Evolutionary conservation across 208 protist genomes (phyloP).

Genomic region (Endotrypanum monterogeii): DNA sequence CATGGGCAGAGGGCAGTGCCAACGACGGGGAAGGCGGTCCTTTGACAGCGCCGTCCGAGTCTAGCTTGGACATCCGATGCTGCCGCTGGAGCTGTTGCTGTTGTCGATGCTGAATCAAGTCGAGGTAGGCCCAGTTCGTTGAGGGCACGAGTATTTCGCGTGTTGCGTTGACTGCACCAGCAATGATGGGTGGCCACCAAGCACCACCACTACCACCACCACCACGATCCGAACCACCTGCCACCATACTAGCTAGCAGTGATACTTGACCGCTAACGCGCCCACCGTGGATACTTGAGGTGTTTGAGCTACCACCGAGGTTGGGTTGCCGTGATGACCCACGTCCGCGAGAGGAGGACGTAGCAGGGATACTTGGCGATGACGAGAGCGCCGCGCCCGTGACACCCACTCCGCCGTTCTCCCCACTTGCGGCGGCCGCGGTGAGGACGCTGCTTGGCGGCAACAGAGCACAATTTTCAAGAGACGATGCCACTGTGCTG

Average conservation of each 20-base stretch:
- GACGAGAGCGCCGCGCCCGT: neutral
- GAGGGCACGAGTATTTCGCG: slow-evolving; percentile 27
- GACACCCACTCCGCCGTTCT: slow-evolving; percentile 1
- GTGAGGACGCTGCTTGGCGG: slow-evolving; percentile 24
- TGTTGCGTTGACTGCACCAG: neutral
- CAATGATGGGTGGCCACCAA: slow-evolving; percentile 12
- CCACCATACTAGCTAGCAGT: neutral
- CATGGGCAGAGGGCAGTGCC: neutral
- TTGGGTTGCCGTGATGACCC: neutral
- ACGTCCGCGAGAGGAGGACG: neutral
- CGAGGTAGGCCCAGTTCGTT: slow-evolving; percentile 29
- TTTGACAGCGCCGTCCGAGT: slow-evolving; percentile 13
- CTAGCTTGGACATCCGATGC: neutral
- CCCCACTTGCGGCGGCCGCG: slow-evolving; percentile 8
- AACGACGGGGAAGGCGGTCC: neutral
- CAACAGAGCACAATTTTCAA: slow-evolving; percentile 13
- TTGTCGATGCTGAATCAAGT: slow-evolving; percentile 21
- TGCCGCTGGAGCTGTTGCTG: slow-evolving; percentile 1
- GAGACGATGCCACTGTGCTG: slow-evolving; percentile 5
- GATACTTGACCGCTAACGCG: neutral
- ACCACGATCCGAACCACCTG: slow-evolving; percentile 4
- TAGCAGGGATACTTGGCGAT: neutral
- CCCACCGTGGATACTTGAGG: neutral
- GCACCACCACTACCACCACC: slow-evolving; percentile 1
- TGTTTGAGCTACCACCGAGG: neutral